Evolutionary conservation across 2,329 filamentous ascomycete genomes (phyloP).

Genomic region (Cladosporium sp.): DNA sequence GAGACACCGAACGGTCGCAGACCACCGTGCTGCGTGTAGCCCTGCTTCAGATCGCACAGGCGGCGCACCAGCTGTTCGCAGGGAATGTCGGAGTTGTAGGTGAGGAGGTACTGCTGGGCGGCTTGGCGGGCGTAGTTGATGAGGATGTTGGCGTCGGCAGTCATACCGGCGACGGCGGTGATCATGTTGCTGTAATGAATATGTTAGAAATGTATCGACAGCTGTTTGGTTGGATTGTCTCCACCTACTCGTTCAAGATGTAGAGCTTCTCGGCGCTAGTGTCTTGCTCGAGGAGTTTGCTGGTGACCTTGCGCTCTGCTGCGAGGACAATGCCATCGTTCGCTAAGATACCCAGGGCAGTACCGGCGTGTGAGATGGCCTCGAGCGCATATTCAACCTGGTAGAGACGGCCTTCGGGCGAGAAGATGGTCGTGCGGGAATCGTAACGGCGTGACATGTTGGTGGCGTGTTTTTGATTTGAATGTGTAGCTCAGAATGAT

Average conservation of each 20-base stretch:
- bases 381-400: constrained; percentile 99
- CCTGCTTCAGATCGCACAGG: constrained; percentile 97
- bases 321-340: constrained; percentile 98
- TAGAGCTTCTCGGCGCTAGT: constrained; percentile 99
- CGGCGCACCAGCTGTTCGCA: constrained; percentile 97
- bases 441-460: constrained; percentile 34
- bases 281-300: constrained; percentile 98
- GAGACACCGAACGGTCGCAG: constrained; percentile 97
- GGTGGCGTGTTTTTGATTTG: constrained; percentile 1
- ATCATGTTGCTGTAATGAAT: constrained; percentile 86
- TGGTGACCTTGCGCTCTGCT: constrained; percentile 97
- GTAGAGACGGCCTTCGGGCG: constrained; percentile 94
- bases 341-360: constrained; percentile 91
- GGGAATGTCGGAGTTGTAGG: constrained; percentile 99
- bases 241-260: constrained; percentile 87
- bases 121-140: constrained; percentile 99
- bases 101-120: constrained; percentile 94
- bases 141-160: constrained; percentile 98
- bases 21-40: constrained; percentile 98
- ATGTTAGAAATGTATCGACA: constrained; percentile 1
- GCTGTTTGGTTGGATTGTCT: not conserved
- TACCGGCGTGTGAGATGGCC: constrained; percentile 97
- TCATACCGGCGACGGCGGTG: constrained; percentile 98
- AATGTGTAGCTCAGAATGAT: constrained; percentile 2
- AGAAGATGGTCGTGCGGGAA: constrained; percentile 88